Percentiles rank a stretch among this genome's conserved stretches.
phyloP scores from a whole-genome alignment of 331 rosid genomes.

The Telfairia occidentalis region DNA sequence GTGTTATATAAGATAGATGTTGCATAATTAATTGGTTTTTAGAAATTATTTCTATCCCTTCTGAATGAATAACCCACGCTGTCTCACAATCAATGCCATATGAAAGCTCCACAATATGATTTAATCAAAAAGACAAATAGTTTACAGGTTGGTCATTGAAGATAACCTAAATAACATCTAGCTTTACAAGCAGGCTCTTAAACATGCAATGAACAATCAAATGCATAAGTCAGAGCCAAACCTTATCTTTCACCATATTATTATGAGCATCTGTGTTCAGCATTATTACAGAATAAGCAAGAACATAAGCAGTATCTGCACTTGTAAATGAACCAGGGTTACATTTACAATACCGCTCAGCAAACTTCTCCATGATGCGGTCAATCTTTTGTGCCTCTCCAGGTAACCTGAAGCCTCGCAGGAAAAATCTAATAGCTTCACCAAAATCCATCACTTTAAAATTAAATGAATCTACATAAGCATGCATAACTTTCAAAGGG shows the following conservation, averaged over 20 bases:
- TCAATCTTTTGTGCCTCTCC: slow-evolving; percentile 99
- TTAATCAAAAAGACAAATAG: background rate
- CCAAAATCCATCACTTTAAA: slow-evolving; percentile 88
- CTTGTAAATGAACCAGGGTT: slow-evolving; percentile 86
- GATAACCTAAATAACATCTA: slow-evolving; percentile 3
- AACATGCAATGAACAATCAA: slow-evolving; percentile 9
- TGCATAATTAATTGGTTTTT: too few species aligned
- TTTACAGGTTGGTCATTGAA: background rate
- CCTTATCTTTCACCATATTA: slow-evolving; percentile 95
- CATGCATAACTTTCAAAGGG: slow-evolving; percentile 95
- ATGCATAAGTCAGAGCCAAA: slow-evolving; percentile 28
- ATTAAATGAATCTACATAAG: slow-evolving; percentile 90
- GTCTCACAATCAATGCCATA: background rate
- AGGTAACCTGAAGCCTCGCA: slow-evolving; percentile 90
- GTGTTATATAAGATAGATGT: too few species aligned
- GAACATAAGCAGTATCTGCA: slow-evolving; percentile 98
- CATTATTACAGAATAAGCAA: slow-evolving; percentile 94
- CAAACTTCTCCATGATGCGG: slow-evolving; percentile 99
- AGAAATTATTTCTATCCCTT: background rate
- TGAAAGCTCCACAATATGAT: background rate
- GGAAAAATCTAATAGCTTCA: slow-evolving; percentile 88
- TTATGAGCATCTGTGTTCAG: slow-evolving; percentile 99
- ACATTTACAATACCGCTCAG: slow-evolving; percentile 98
- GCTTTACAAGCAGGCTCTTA: background rate
- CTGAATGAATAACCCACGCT: background rate